Evolutionary conservation across 495 filamentous ascomycete species (phyloP).

Genomic region (Trichocladium uniseriatum): DNA sequence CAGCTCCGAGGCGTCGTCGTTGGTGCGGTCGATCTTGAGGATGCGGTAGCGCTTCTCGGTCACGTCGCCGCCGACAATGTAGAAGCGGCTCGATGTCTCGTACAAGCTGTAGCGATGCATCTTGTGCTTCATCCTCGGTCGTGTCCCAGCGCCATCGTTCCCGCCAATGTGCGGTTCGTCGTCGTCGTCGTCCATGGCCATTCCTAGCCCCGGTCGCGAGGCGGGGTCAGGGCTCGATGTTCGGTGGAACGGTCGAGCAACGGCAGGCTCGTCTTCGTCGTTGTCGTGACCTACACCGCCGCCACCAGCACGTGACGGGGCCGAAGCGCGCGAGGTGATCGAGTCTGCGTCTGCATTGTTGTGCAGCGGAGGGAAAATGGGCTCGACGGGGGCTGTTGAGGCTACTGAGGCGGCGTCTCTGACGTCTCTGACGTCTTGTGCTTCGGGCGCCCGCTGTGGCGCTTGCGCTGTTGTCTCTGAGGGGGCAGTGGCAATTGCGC

Average conservation of each 20-base stretch:
- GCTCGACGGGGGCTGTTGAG: no score
- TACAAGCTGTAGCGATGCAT: slow-evolving; percentile 97
- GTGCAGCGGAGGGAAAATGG: slow-evolving; percentile 35
- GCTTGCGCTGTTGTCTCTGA: background rate
- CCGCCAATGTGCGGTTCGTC: slow-evolving; percentile 15
- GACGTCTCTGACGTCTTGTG: slow-evolving; percentile 1
- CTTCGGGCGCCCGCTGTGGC: background rate
- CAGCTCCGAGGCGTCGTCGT: slow-evolving; percentile 63
- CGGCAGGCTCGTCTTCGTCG: slow-evolving; percentile 55
- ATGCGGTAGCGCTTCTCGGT: slow-evolving; percentile 82
- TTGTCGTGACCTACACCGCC: slow-evolving; percentile 39
- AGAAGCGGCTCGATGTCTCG: slow-evolving; percentile 85
- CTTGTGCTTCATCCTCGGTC: slow-evolving; percentile 53
- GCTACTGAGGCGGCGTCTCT: background rate
- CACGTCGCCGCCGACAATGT: slow-evolving; percentile 86
- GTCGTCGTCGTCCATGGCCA: slow-evolving; percentile 39
- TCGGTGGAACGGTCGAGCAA: slow-evolving; percentile 55
- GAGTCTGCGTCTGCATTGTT: slow-evolving; percentile 33
- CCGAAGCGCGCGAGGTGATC: slow-evolving; percentile 9
- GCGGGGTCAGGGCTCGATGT: slow-evolving; percentile 48
- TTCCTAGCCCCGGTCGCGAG: slow-evolving; percentile 16
- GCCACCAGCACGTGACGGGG: slow-evolving; percentile 17
- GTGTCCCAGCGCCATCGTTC: slow-evolving; percentile 4
- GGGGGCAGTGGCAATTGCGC: background rate
- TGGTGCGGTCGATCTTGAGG: slow-evolving; percentile 86